Percentiles rank a stretch among this genome's conserved stretches.
These are phyloP conservation scores for Odontarrhena argentea DNA, from an alignment of 345 rosid genomes.

Conservation along the genomic window DNA sequence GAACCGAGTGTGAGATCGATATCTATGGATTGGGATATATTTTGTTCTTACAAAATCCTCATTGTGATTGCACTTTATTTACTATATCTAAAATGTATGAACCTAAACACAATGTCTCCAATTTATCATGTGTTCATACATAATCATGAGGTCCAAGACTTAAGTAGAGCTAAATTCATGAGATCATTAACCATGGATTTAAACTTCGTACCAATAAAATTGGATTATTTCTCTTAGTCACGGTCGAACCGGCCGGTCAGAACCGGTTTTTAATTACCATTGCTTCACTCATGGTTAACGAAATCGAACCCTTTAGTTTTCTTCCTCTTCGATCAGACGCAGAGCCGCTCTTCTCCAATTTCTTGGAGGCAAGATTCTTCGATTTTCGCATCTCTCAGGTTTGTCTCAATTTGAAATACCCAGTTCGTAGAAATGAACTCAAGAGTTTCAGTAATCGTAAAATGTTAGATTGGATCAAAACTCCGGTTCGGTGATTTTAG, in stretches of 20 bases:
- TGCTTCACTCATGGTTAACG: background rate
- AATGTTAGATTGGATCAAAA: slow-evolving; percentile 7
- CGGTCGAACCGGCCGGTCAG: background rate
- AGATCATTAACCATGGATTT: no score
- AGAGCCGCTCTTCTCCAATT: slow-evolving; percentile 12
- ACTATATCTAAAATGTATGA: background rate
- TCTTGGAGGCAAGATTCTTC: slow-evolving; percentile 17
- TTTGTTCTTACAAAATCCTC: background rate
- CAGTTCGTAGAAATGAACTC: background rate
- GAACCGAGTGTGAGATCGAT: slow-evolving; percentile 4
- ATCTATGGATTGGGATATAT: background rate
- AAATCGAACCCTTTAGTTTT: slow-evolving; percentile 1
- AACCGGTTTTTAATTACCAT: background rate
- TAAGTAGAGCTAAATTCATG: no score
- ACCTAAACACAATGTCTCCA: background rate
- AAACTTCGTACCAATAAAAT: background rate
- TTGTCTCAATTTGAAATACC: background rate
- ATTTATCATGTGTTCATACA: background rate
- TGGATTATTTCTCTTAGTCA: background rate
- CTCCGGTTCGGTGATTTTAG: background rate
- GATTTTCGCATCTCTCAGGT: slow-evolving; percentile 21
- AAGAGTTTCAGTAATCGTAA: background rate
- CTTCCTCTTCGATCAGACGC: slow-evolving; percentile 7
- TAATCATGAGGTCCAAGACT: no score
- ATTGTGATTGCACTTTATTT: background rate